These are phyloP conservation scores for Cucurbita argyrosperma DNA, from an alignment of 306 rosid genomes.

Conservation along the genomic window DNA sequence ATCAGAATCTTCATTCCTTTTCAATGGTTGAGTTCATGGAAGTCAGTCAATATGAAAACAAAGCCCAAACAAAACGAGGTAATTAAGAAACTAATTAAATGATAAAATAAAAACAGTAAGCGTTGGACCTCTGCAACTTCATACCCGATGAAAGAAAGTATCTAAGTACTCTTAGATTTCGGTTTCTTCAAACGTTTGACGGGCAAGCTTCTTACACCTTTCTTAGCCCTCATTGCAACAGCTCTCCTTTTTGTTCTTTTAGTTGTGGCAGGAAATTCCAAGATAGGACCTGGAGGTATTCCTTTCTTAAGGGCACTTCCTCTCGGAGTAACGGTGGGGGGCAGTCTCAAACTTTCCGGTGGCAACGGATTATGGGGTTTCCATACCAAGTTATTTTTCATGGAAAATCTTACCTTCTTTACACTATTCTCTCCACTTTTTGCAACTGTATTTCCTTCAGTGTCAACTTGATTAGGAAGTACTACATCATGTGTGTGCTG, in stretches of 20 bases:
- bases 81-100: neutral
- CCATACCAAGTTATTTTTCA: slow-evolving; percentile 92
- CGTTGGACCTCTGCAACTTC: neutral
- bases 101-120: neutral
- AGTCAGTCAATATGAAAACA: neutral
- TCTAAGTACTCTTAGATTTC: slow-evolving; percentile 20
- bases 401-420: slow-evolving; percentile 80
- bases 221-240: slow-evolving; percentile 39
- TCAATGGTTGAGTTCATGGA: neutral
- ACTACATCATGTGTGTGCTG: slow-evolving; percentile 18
- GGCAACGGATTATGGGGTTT: slow-evolving; percentile 87
- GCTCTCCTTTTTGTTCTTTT: slow-evolving; percentile 42
- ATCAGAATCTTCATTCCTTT: neutral
- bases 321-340: slow-evolving; percentile 88
- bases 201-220: slow-evolving; percentile 31
- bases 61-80: neutral
- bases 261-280: slow-evolving; percentile 42
- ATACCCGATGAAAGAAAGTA: neutral
- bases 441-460: slow-evolving; percentile 19
- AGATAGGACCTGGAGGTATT: slow-evolving; percentile 80
- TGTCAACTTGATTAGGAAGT: slow-evolving; percentile 21
- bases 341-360: slow-evolving; percentile 75
- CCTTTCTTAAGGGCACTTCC: slow-evolving; percentile 99
- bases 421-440: slow-evolving; percentile 58
- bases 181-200: slow-evolving; percentile 62